Conservation (phyloP, 2,329 filamentous ascomycete genomes). For the Huntiella omanensis region DNA sequence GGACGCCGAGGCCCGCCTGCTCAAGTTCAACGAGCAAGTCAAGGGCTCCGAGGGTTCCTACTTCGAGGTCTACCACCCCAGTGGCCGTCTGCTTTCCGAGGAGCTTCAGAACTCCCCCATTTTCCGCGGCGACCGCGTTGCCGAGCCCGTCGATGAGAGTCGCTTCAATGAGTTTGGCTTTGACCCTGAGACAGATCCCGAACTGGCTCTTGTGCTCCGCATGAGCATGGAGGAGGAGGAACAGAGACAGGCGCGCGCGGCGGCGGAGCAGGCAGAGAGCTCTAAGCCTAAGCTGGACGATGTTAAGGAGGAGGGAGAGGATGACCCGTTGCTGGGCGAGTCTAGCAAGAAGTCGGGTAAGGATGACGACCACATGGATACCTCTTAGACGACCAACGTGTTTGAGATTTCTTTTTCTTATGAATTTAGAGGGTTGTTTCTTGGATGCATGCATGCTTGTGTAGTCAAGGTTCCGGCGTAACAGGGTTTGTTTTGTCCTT, state of each 20-base stretch:
- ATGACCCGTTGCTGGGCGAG: slow-evolving; percentile 19
- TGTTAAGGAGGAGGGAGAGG: slow-evolving; percentile 64
- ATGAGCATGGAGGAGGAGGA: slow-evolving; percentile 99
- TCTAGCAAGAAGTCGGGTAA: slow-evolving; percentile 28
- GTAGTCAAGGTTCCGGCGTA: too few relatives aligned
- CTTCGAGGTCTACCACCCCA: slow-evolving; percentile 76
- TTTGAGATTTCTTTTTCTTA: too few relatives aligned
- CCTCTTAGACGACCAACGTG: slow-evolving; percentile 33
- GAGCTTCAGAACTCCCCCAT: slow-evolving; percentile 81
- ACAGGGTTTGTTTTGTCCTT: slow-evolving; percentile 1
- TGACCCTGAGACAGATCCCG: slow-evolving; percentile 79
- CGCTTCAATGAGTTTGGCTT: slow-evolving; percentile 47
- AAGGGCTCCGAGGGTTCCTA: slow-evolving; percentile 84
- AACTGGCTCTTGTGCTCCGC: slow-evolving; percentile 78
- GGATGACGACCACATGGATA: slow-evolving; percentile 72
- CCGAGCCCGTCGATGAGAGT: slow-evolving; percentile 37
- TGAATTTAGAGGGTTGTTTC: too few relatives aligned
- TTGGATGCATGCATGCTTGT: too few relatives aligned
- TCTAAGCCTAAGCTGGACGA: slow-evolving; percentile 58
- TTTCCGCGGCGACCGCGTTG: slow-evolving; percentile 54
- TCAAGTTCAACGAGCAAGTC: slow-evolving; percentile 82
- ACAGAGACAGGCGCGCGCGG: slow-evolving; percentile 57
- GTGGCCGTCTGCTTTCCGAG: slow-evolving; percentile 81
- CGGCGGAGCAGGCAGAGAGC: slow-evolving; percentile 45
- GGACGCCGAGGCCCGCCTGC: slow-evolving; percentile 77